Base-by-base conservation (phyloP, 768 basidiomycete species). In the Rossbeevera mucosa region DNA sequence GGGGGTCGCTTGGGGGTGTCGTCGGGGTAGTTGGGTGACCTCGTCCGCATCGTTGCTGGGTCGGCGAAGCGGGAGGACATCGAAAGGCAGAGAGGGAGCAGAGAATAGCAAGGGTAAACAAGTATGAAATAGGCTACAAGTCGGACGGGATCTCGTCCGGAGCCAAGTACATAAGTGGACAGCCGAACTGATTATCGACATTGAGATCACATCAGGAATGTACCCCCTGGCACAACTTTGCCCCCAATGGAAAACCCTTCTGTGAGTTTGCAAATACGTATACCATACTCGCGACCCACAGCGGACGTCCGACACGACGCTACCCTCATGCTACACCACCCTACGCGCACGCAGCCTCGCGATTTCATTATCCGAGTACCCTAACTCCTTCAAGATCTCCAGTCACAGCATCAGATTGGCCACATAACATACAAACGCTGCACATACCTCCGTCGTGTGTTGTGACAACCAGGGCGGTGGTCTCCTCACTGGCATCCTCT, bases 391-490 rank as follows among this genome's bases (percentile, higher is more conserved):
- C 55, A 76, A 58, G 46, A 75, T 59, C 66, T 83, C 53, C 50
- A 18, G 11, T 4, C 36, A 36, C 45, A 52, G 54, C 47, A 44
- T 49, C 13, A 48, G 36, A 43, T 36, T 29, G 49, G 16, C 41
- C 22, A 44, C 28, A 21, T 40, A 46, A 44, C 28, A 21, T 40
- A 46, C 51, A 47, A 40, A 57, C 54, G 36, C 41, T 13, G 11
- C 30, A 55, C 70, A 41, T 64, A 85, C 86, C 80, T 91, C 87
- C 4, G 72, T 73, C 13, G 91, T 93, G 68, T 93, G 91, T 59
- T 93, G 81, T 48, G 88, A 90, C 21, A 91, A 74, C 78, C 83
- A 92, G n/a, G 91, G 91, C 11, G 91, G 91, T n/a, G 89, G 80
- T 52, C 80, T 77, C 45, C 73, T 76, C 38, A 92, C 78, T 26